Base-by-base conservation (phyloP, 257 asterid species). In the Solanum tarapatanum region DNA sequence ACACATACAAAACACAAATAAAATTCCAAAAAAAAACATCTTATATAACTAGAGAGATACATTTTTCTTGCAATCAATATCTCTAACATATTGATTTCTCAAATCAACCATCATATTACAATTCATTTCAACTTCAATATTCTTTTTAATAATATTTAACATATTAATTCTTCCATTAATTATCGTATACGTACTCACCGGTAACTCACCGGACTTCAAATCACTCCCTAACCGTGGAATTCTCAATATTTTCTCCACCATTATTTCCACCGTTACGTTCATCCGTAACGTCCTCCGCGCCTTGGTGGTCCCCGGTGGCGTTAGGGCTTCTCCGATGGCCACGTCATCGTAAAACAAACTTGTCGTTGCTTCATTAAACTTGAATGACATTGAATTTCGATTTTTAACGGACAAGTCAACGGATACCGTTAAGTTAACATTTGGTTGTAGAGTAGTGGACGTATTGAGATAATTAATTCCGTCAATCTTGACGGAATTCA, bases 111-210 rank as follows among this genome's bases (percentile, higher is more conserved):
- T 87, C 91, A 94, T 92, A 1, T 88, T 90, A 74, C 96, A 94
- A 86, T 92, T 93, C 90, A 92, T 24, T 43, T 58, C 87, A 32
- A 94, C 87, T 13, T 77, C 86, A 7, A 90, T 75, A 35, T 12
- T 36, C 62, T 91, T 94, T 86, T 90, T 94, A 7, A 89, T 55
- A 5, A 73, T 76, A 11, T 80, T 64, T 26, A 89, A 84, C 26
- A 91, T 91, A 89, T 86, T 91, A 86, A 94, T 91, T 87, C 89
- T 87, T 41, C 98, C 98, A 14, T 72, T 73, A 0, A 94, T 77
- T 21, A 79, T 90, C 24, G 93, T 91, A 51, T 26, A 84, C 16
- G 87, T 83, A 33, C 85, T 87, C 66, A 93, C 4, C 1, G 58
- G 66, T 72, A 93, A 73, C 13, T 9, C 36, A 60, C 92, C 87